Base-by-base conservation (phyloP, 2,329 filamentous ascomycete genomes). In the Sporothrix schenckii region DNA sequence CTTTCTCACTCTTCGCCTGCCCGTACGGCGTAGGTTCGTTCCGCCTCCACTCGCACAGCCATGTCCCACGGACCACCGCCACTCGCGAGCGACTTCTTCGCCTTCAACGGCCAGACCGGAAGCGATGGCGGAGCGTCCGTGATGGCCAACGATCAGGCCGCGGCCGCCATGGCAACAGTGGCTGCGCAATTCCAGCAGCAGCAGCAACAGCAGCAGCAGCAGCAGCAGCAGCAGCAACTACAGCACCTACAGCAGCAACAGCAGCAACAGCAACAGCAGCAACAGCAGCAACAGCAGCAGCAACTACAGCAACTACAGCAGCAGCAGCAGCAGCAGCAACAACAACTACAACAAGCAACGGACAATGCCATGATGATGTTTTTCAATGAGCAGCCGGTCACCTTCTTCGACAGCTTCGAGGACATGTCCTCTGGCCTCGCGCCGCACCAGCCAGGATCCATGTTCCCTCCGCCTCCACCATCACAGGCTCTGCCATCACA, bases 291-390 rank as follows among this genome's bases (percentile, higher is more conserved):
- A 19, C 53, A 19, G 4, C 53, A 58, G 34, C 34, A 41, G 10
- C 53, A 34, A 9, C 54, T 44, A 14, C 34, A 41, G 10, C 53
- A 34, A 9, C 54, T 44, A 14, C 58, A 47, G 16, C 60, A 65
- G 21, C 52, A 54, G 10, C 69, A 13, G 1, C 19, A 63, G 30
- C 69, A 49, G 11, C 41, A 16, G 44, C 54, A 21, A 47, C 66
- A 14, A 63, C 54, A 21, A 56, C 66, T 13, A 63, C 41, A 44
- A 41, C 69, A 47, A 14, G 41, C 54, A 21, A 56, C 66, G 11
- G 66, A 72, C 50, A 75, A 78, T 73, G 79, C 82, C 73, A 77
- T 84, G 66, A 83, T 85, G 80, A 76, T 79, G 30, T 75, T 83
- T 39, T 77, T 85, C 69, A 81, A 85, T 69, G 80, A 80, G 72